phyloP scores from a whole-genome alignment of 2,329 filamentous ascomycete species.

The Fusarium staphyleae region DNA sequence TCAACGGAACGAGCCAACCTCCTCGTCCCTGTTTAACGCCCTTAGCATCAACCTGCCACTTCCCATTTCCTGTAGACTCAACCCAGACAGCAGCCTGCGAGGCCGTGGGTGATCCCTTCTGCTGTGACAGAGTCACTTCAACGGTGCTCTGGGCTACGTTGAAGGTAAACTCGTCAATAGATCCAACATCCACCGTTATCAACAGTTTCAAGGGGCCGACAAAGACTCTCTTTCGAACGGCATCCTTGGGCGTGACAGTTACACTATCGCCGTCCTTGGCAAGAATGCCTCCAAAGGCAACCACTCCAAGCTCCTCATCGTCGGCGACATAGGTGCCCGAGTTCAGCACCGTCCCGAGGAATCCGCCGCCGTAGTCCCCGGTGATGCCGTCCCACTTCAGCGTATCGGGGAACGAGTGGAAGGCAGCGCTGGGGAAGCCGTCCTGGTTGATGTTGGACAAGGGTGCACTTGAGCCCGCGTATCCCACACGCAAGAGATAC shows the following conservation, averaged over 20 bases:
- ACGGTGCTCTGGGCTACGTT: slow-evolving; percentile 4
- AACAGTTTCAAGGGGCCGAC: slow-evolving; percentile 54
- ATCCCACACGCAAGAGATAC: slow-evolving; percentile 61
- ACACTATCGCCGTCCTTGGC: slow-evolving; percentile 36
- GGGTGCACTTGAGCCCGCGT: slow-evolving; percentile 60
- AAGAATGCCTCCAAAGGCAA: slow-evolving; percentile 58
- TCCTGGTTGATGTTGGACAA: slow-evolving; percentile 62
- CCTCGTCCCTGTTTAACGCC: slow-evolving; percentile 20
- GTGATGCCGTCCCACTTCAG: slow-evolving; percentile 63
- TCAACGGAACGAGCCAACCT: slow-evolving; percentile 29
- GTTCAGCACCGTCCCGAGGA: slow-evolving; percentile 59
- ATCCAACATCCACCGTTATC: slow-evolving; percentile 53
- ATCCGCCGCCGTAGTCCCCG: slow-evolving; percentile 64
- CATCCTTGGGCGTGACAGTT: slow-evolving; percentile 53
- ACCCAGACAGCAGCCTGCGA: slow-evolving; percentile 47
- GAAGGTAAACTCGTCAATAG: slow-evolving; percentile 50
- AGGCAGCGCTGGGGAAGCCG: slow-evolving; percentile 62
- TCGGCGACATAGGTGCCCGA: slow-evolving; percentile 58
- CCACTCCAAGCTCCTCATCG: slow-evolving; percentile 53
- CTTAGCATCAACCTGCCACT: slow-evolving; percentile 16
- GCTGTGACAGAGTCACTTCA: slow-evolving; percentile 43
- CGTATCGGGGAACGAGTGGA: slow-evolving; percentile 64
- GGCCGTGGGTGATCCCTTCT: slow-evolving; percentile 39
- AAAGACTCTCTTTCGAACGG: slow-evolving; percentile 56
- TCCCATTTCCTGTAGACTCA: slow-evolving; percentile 38